phyloP scores from a whole-genome alignment of 169 alveolate genomes.

The Blepharisma undulans region DNA sequence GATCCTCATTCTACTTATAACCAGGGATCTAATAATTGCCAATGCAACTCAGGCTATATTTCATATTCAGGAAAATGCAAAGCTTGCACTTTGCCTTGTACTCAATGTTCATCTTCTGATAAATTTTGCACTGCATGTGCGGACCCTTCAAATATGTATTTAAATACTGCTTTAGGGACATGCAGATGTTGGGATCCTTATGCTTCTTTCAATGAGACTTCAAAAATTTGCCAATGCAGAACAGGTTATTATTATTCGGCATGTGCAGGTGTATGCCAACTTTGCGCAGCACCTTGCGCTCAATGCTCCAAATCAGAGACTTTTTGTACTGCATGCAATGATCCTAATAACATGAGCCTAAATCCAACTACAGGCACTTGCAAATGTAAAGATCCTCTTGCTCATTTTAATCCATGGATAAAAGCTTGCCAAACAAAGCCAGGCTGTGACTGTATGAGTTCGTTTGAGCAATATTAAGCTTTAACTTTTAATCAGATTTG shows the following conservation, averaged over 20 bases:
- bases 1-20: no score
- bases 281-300: neutral
- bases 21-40: no score
- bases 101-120: no score
- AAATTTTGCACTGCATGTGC: no score
- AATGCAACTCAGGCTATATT: no score
- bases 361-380: neutral
- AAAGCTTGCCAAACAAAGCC: neutral
- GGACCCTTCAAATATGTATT: neutral
- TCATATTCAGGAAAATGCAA: no score
- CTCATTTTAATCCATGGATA: neutral
- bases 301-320: neutral
- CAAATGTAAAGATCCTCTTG: neutral
- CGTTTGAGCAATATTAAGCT: no score
- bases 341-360: neutral
- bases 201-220: neutral
- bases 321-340: neutral
- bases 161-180: neutral
- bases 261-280: neutral
- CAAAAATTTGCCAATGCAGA: neutral
- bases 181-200: neutral
- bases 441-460: neutral
- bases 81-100: no score
- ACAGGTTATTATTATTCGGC: neutral
- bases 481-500: no score